Conservation (phyloP, 1,139 yeast genomes). For the Candida neerlandica region DNA sequence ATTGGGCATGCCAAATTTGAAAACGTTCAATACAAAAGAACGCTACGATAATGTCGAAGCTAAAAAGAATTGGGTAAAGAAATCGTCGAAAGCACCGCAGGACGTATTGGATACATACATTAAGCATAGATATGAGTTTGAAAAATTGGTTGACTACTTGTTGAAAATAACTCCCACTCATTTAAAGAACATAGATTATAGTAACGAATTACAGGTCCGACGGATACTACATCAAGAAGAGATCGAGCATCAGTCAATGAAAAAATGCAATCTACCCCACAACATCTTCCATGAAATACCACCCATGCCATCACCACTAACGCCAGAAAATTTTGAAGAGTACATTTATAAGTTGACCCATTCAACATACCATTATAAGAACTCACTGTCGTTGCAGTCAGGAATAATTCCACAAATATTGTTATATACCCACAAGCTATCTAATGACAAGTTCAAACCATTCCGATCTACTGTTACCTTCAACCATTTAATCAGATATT, state of each 20-base stretch:
- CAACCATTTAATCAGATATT: constrained; percentile 44
- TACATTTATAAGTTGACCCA: constrained; percentile 45
- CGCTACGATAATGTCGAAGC: constrained; percentile 28
- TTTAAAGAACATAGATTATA: constrained; percentile 20
- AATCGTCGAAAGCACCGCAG: constrained; percentile 21
- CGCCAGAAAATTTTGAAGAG: constrained; percentile 33
- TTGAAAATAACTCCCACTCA: constrained; percentile 36
- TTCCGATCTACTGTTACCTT: constrained; percentile 41
- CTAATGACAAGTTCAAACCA: constrained; percentile 30
- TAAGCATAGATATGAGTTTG: constrained; percentile 31
- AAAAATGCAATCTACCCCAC: constrained; percentile 21
- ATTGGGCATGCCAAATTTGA: constrained; percentile 37
- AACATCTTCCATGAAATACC: constrained; percentile 38
- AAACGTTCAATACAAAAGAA: constrained; percentile 27
- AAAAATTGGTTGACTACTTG: constrained; percentile 34
- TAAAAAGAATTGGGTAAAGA: constrained; percentile 26
- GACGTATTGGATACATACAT: constrained; percentile 28
- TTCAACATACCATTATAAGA: constrained; percentile 32
- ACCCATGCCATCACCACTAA: constrained; percentile 31
- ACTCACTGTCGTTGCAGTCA: constrained; percentile 37
- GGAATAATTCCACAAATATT: constrained; percentile 45
- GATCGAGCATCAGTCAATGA: constrained; percentile 2
- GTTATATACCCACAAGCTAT: constrained; percentile 41
- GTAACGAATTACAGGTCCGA: constrained; percentile 11
- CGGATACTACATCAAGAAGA: constrained; percentile 20